Evolutionary conservation across 2,329 filamentous ascomycete genomes (phyloP).

Genomic region (Microdochium bolleyi): DNA sequence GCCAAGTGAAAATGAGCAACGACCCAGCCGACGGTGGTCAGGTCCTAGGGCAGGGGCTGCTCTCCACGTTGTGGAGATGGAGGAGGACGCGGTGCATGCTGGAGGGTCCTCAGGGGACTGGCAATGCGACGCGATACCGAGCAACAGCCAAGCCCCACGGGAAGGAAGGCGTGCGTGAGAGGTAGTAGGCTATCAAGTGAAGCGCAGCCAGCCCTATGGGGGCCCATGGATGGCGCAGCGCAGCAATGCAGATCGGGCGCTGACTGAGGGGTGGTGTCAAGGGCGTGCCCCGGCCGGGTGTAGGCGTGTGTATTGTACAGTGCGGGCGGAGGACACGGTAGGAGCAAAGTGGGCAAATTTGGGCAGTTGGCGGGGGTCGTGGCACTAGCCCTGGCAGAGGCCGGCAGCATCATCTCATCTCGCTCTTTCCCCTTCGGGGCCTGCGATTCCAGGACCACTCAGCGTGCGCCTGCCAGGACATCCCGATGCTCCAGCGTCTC

Average conservation of each 20-base stretch:
- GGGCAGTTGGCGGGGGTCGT: background rate
- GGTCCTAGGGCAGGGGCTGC: no score
- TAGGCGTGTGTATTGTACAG: background rate
- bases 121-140: background rate
- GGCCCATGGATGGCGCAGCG: background rate
- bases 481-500: no score
- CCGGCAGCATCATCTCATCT: background rate
- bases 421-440: no score
- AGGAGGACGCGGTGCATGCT: no score
- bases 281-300: background rate
- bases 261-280: background rate
- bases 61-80: no score
- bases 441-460: no score
- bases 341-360: background rate
- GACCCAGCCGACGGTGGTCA: no score
- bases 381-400: background rate
- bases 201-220: background rate
- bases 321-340: background rate
- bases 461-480: no score
- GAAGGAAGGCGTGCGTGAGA: no score
- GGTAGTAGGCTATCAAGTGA: background rate
- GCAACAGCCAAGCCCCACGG: background rate
- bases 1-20: no score
- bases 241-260: background rate
- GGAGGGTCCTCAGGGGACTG: background rate